These are phyloP conservation scores for Sporothrix luriei DNA, from an alignment of 2,329 filamentous ascomycete genomes.

Conservation along the genomic window DNA sequence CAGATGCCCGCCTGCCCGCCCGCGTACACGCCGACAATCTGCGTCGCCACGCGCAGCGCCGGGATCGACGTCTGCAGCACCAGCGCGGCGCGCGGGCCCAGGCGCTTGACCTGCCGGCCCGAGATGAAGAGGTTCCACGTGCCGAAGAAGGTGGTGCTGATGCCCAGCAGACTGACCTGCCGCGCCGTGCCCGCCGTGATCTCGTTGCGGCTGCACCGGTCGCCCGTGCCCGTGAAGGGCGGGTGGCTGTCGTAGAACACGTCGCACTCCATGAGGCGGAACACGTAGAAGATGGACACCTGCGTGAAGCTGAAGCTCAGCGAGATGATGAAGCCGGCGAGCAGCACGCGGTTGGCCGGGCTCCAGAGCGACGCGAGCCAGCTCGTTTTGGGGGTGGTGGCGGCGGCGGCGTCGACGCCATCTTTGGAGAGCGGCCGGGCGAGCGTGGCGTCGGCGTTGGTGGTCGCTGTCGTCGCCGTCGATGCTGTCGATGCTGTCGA, in stretches of 20 bases:
- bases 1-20: constrained; percentile 66
- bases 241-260: constrained; percentile 65
- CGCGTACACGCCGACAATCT: constrained; percentile 65
- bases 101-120: constrained; percentile 66
- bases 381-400: not conserved
- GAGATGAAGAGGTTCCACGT: constrained; percentile 68
- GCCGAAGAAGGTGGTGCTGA: constrained; percentile 67
- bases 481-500: constrained; percentile 16
- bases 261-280: constrained; percentile 72
- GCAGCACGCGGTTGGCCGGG: constrained; percentile 52
- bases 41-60: constrained; percentile 63
- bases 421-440: constrained; percentile 8
- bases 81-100: constrained; percentile 65
- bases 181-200: constrained; percentile 67
- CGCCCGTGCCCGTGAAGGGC: constrained; percentile 50
- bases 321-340: constrained; percentile 63
- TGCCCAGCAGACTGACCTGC: constrained; percentile 66
- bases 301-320: constrained; percentile 55
- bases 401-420: not conserved
- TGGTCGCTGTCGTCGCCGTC: not conserved
- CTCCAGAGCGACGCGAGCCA: constrained; percentile 31
- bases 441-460: not conserved
- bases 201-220: constrained; percentile 62
- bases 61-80: constrained; percentile 66
- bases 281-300: constrained; percentile 61